phyloP scores from a whole-genome alignment of 257 asterid species.

The Prunella vulgaris region DNA sequence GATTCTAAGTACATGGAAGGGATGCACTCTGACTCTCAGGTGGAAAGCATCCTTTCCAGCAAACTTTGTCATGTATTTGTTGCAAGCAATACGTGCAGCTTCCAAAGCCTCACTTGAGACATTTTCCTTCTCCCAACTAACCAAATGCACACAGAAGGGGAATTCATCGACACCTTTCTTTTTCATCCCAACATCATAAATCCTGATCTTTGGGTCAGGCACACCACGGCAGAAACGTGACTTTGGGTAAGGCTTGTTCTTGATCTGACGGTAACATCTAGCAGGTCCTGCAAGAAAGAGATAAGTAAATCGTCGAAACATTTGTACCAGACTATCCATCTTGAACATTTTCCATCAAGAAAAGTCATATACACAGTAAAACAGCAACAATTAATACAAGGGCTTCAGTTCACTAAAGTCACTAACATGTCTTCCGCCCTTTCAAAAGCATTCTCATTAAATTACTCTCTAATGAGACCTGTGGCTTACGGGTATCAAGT shows the following conservation, averaged over 20 bases:
- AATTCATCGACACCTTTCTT: conserved; percentile 38
- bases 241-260: conserved; percentile 38
- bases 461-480: too few species aligned
- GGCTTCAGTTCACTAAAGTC: not conserved
- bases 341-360: not conserved
- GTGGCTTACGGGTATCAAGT: too few species aligned
- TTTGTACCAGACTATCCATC: not conserved
- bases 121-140: conserved; percentile 28
- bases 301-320: not conserved
- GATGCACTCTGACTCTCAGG: conserved; percentile 42
- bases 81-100: conserved; percentile 36
- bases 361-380: not conserved
- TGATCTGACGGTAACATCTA: conserved; percentile 36
- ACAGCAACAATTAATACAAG: not conserved
- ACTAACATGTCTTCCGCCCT: too few species aligned
- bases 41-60: conserved; percentile 45
- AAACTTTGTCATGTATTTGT: conserved; percentile 38
- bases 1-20: conserved; percentile 37
- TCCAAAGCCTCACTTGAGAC: not conserved
- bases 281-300: conserved; percentile 28
- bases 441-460: not conserved
- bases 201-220: conserved; percentile 41
- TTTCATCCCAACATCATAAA: conserved; percentile 42
- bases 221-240: conserved; percentile 35
- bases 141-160: conserved; percentile 40